These are phyloP conservation scores for Eucommia ulmoides DNA, from an alignment of 257 asterid species.

Conservation along the genomic window DNA sequence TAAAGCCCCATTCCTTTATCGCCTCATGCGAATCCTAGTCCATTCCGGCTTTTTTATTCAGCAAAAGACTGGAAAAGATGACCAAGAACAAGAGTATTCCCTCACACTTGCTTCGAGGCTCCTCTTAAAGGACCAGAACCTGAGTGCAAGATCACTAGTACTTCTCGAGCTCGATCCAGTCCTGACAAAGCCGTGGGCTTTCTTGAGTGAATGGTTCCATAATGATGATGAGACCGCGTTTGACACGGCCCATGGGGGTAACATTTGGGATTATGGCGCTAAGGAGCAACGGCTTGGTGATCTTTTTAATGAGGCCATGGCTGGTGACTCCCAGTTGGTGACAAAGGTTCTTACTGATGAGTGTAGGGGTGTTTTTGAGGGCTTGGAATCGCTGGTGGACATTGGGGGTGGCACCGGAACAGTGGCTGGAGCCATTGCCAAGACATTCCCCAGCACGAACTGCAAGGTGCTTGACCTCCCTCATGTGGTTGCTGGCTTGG, in stretches of 20 bases:
- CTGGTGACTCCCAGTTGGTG: background rate
- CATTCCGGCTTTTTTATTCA: background rate
- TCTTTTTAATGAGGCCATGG: background rate
- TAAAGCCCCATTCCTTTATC: background rate
- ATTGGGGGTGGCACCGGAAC: slow-evolving; percentile 31
- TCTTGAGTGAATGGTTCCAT: background rate
- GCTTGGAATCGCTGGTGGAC: slow-evolving; percentile 18
- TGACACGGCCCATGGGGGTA: background rate
- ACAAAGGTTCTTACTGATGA: too few relatives aligned
- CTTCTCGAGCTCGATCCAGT: background rate
- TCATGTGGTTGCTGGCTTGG: slow-evolving; percentile 23
- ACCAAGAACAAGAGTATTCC: background rate
- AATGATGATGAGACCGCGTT: background rate
- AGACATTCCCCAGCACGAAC: slow-evolving; percentile 11
- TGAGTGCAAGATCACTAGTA: background rate
- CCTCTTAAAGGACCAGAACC: too few relatives aligned
- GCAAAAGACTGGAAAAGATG: background rate
- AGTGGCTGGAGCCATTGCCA: slow-evolving; percentile 13
- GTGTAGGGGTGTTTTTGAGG: slow-evolving; percentile 15
- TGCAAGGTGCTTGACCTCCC: slow-evolving; percentile 23
- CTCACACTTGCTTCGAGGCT: too few relatives aligned
- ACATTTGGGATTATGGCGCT: too few relatives aligned
- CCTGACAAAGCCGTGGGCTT: background rate
- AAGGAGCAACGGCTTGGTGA: background rate
- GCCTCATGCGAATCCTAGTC: background rate